These are phyloP conservation scores for Achaetomium macrosporum DNA, from an alignment of 2,329 filamentous ascomycete species.

Conservation along the genomic window DNA sequence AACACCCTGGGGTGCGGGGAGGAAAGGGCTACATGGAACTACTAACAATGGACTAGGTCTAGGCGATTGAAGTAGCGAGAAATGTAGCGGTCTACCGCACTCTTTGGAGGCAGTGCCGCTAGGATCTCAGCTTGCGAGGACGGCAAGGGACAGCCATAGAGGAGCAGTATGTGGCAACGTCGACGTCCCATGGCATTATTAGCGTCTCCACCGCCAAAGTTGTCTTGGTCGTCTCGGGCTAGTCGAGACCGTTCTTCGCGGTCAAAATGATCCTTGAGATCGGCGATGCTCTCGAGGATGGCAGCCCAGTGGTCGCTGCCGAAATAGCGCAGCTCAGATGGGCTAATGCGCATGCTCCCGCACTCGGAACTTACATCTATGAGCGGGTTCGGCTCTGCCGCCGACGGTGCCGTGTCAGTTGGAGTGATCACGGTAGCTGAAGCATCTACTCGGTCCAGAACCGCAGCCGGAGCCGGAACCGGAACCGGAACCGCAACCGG, in stretches of 20 bases:
- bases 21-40: no score
- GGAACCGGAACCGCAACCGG: no score
- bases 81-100: slow-evolving; percentile 31
- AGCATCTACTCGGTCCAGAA: neutral
- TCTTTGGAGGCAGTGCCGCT: slow-evolving; percentile 29
- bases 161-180: slow-evolving; percentile 21
- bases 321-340: slow-evolving; percentile 30
- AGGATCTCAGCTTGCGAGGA: slow-evolving; percentile 30
- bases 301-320: slow-evolving; percentile 36
- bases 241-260: slow-evolving; percentile 17
- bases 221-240: neutral
- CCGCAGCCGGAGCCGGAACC: neutral
- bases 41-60: slow-evolving; percentile 21
- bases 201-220: neutral
- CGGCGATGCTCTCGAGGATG: slow-evolving; percentile 36
- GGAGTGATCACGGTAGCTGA: neutral
- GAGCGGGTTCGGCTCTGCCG: neutral
- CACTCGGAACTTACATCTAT: slow-evolving; percentile 21
- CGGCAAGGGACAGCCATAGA: slow-evolving; percentile 29
- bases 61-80: slow-evolving; percentile 34
- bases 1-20: no score
- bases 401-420: neutral
- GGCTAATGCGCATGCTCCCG: slow-evolving; percentile 28
- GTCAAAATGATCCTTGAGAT: slow-evolving; percentile 34
- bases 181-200: neutral